Evolutionary conservation across 768 basidiomycete genomes (phyloP).

Genomic region (Rhodotorula toruloides): DNA sequence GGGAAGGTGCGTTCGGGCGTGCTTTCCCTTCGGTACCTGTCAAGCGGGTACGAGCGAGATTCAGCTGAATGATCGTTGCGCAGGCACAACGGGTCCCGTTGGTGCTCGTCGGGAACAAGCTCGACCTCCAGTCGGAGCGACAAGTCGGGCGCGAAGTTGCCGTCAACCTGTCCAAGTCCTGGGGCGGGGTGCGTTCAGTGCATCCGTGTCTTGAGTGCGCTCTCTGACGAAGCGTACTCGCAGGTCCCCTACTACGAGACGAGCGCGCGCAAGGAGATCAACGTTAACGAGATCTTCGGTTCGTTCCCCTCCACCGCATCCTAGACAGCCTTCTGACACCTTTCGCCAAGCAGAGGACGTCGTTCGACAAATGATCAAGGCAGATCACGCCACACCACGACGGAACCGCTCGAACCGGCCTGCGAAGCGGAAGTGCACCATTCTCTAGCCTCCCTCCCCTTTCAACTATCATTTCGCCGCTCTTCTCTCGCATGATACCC

Average conservation of each 20-base stretch:
- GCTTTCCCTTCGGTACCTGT: not conserved
- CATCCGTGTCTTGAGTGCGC: no score
- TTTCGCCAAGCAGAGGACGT: constrained; percentile 25
- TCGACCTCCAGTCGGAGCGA: constrained; percentile 40
- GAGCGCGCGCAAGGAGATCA: constrained; percentile 38
- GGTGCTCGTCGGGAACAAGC: constrained; percentile 43
- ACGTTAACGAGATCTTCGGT: constrained; percentile 34
- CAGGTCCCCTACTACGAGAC: constrained; percentile 42
- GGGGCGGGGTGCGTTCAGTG: constrained; percentile 40
- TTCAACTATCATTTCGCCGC: no score
- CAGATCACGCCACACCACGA: not conserved
- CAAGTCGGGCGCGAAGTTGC: constrained; percentile 40
- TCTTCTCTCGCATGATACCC: no score
- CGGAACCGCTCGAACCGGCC: no score
- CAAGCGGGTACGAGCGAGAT: no score
- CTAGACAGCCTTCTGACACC: no score
- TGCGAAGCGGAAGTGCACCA: no score
- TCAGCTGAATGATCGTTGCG: not conserved
- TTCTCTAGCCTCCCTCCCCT: no score
- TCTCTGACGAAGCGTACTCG: not conserved
- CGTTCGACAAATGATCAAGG: constrained; percentile 39
- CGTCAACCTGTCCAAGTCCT: constrained; percentile 31
- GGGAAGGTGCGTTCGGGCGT: not conserved
- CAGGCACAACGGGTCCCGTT: constrained; percentile 30
- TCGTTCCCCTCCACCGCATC: not conserved